Percentiles rank a stretch among this genome's conserved stretches.
Evolutionary conservation across 2,329 filamentous ascomycete species (phyloP).

Genomic region (Trichoderma sp.): DNA sequence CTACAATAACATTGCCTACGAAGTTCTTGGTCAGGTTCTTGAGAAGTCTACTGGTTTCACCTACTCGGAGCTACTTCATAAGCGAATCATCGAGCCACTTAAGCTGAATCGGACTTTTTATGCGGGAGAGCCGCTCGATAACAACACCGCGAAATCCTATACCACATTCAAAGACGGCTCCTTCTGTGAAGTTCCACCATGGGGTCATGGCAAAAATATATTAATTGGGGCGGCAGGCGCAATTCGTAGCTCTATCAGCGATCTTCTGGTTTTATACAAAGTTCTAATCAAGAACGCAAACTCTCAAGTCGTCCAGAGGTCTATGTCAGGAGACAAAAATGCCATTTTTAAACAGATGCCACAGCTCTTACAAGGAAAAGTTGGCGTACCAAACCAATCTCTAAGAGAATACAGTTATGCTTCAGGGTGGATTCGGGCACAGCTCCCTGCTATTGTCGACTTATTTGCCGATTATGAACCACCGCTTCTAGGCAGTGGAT

Average conservation of each 20-base stretch:
- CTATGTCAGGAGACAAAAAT: neutral
- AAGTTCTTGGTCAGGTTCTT: neutral
- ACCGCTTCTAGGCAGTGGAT: no score
- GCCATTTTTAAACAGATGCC: no score
- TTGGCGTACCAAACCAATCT: no score
- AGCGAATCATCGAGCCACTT: neutral
- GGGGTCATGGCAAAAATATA: neutral
- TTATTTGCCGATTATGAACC: no score
- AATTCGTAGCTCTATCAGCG: neutral
- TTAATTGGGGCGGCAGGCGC: neutral
- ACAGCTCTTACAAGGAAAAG: no score
- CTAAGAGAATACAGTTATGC: no score
- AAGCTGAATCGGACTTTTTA: neutral
- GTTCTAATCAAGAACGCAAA: neutral
- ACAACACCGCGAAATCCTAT: neutral
- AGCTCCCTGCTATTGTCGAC: no score
- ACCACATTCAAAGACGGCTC: neutral
- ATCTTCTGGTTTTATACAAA: neutral
- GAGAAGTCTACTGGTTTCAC: neutral
- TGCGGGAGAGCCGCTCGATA: neutral
- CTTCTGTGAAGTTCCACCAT: neutral
- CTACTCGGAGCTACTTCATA: neutral
- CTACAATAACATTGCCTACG: neutral
- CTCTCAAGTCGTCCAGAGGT: neutral
- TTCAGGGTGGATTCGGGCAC: no score